Base-by-base conservation (phyloP, 805 yeast genomes). In the Barnettozyma populi region DNA sequence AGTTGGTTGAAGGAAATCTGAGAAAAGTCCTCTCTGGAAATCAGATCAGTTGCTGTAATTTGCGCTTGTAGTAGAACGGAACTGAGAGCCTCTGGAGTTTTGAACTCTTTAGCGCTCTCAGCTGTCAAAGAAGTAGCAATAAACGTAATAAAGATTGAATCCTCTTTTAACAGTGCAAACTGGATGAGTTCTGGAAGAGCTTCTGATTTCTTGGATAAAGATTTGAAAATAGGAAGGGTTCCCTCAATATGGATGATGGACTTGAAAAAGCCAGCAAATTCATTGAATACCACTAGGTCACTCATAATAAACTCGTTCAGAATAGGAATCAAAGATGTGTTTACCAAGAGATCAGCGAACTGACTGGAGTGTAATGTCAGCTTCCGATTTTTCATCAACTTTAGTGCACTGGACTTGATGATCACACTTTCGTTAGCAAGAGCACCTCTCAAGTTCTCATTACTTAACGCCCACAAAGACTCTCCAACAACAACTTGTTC, bases 1-100 rank as follows among this genome's bases (percentile, higher is more conserved):
- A 62, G 59, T 32, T 63, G 62, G 24, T 52, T 57, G 23, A 53
- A 67, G 21, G 66, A 69, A 55, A 50, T 57, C 25, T 62, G 56
- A 41, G 55, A 54, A 63, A 76, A 62, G 43, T 61, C 44, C 16
- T 60, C 64, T 34, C 47, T 36, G n/a, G 35, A 41, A 37, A 58
- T 61, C 50, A 45, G 53, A 41, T 46, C 55, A 39, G 18, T 36
- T 3, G 62, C 59, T 14, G 43, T 45, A 1, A 23, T 1, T 27
- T 52, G 53, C 2, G 57, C 52, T 13, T 19, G 13, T 2, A 37
- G 10, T 9, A 52, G 38, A 1, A 57, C 16, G 0, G 31, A 9
- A 1, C 21, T 2, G 1, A 52, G 21, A 2, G 27, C 1, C 5
- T 50, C 54, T 4, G 36, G 20, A 19, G 49, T 44, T 4, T 32